Conservation (phyloP, 306 rosid species). For the Castanospermum australe region DNA sequence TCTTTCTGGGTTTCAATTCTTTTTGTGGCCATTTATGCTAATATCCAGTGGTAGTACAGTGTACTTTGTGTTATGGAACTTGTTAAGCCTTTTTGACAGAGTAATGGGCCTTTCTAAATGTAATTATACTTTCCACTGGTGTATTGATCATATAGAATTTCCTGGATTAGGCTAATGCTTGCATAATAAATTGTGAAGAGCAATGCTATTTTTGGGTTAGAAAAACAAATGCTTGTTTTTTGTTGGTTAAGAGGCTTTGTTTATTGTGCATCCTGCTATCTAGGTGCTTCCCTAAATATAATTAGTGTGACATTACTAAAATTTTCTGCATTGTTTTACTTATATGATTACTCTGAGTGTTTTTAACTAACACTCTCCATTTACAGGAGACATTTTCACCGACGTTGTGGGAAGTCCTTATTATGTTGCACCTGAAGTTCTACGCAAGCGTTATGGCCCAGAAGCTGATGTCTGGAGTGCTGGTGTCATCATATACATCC, state of each 20-base stretch:
- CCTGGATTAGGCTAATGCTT: not conserved
- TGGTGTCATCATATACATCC: conserved; percentile 81
- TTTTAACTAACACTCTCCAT: conserved; percentile 17
- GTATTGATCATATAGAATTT: not conserved
- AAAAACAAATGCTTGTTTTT: not conserved
- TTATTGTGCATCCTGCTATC: not conserved
- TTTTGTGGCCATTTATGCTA: not conserved
- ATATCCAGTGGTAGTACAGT: not conserved
- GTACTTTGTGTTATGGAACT: not conserved
- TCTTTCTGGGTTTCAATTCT: not conserved
- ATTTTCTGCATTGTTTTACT: not conserved
- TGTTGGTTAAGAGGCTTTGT: not conserved
- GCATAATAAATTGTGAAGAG: not conserved
- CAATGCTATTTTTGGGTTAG: not conserved
- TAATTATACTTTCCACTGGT: not conserved
- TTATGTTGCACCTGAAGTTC: conserved; percentile 82
- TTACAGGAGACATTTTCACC: conserved; percentile 58
- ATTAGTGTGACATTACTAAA: not conserved
- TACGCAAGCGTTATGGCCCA: conserved; percentile 59
- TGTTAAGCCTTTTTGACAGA: not conserved
- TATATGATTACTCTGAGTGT: not conserved
- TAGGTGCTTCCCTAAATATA: not conserved
- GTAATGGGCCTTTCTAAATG: not conserved
- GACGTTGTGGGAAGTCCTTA: conserved; percentile 88
- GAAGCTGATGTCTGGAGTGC: conserved; percentile 93